Conservation (phyloP, 2,329 filamentous ascomycete genomes). For the Epichloe aotearoae region DNA sequence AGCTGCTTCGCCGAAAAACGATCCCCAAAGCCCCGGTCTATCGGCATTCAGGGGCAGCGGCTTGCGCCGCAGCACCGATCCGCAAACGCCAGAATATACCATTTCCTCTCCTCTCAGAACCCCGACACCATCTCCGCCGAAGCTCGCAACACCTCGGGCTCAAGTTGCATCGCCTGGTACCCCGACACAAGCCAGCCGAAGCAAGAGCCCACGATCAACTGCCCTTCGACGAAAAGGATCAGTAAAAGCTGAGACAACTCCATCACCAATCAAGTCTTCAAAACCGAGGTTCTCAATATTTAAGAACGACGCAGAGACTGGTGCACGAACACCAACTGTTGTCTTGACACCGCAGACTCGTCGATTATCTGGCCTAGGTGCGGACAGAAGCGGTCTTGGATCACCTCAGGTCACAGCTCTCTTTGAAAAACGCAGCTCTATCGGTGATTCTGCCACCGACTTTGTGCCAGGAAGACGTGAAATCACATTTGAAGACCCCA, state of each 20-base stretch:
- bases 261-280: slow-evolving; percentile 9
- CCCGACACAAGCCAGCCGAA: background rate
- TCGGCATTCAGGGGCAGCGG: slow-evolving; percentile 38
- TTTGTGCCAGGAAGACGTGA: slow-evolving; percentile 44
- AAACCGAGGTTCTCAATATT: slow-evolving; percentile 32
- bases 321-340: slow-evolving; percentile 47
- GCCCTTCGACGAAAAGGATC: slow-evolving; percentile 7
- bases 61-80: slow-evolving; percentile 32
- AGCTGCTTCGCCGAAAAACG: slow-evolving; percentile 15
- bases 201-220: slow-evolving; percentile 7
- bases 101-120: slow-evolving; percentile 6
- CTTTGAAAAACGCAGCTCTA: slow-evolving; percentile 57
- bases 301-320: slow-evolving; percentile 37
- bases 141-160: slow-evolving; percentile 11
- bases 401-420: slow-evolving; percentile 62
- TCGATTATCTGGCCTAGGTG: slow-evolving; percentile 53
- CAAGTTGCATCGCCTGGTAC: background rate
- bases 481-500: slow-evolving; percentile 54
- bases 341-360: slow-evolving; percentile 39
- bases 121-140: slow-evolving; percentile 14
- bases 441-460: slow-evolving; percentile 49
- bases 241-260: slow-evolving; percentile 7
- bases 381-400: slow-evolving; percentile 57
- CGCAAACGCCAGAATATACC: slow-evolving; percentile 17
- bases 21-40: slow-evolving; percentile 40